Percentiles rank a stretch among this genome's conserved stretches.
These are phyloP conservation scores for Backusella australiensis DNA, from an alignment of 192 early-diverging fungal genomes.

Conservation along the genomic window DNA sequence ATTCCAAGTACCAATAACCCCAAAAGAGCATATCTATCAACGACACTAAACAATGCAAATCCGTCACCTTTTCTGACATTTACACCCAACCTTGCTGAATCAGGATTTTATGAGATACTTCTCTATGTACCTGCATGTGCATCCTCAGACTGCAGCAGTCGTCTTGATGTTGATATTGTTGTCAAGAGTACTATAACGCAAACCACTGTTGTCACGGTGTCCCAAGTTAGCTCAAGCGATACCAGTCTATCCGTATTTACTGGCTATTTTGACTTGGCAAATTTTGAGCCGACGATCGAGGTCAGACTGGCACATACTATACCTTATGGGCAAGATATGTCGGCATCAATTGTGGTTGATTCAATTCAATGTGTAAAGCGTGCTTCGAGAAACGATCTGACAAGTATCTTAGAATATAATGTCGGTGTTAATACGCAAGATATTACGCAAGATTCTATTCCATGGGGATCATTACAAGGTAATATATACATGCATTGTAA, in stretches of 20 bases:
- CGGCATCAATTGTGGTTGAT: slow-evolving; percentile 17
- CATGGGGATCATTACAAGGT: slow-evolving; percentile 22
- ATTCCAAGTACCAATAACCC: not conserved
- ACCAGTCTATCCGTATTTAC: slow-evolving; percentile 11
- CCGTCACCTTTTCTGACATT: slow-evolving; percentile 15
- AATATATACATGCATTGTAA: not conserved
- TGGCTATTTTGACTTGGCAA: slow-evolving; percentile 24
- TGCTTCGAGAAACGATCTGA: slow-evolving; percentile 1
- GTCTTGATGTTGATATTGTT: slow-evolving; percentile 20
- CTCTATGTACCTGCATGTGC: slow-evolving; percentile 31
- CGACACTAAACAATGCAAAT: not conserved
- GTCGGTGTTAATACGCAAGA: not conserved
- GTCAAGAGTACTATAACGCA: not conserved
- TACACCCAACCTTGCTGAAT: slow-evolving; percentile 26
- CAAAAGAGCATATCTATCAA: slow-evolving; percentile 11
- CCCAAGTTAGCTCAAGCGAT: slow-evolving; percentile 8
- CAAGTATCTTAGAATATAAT: slow-evolving; percentile 27
- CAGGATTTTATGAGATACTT: slow-evolving; percentile 26
- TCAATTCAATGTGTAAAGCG: slow-evolving; percentile 28
- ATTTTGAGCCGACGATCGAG: slow-evolving; percentile 20
- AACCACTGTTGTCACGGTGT: not conserved
- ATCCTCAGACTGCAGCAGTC: slow-evolving; percentile 15
- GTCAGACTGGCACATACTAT: slow-evolving; percentile 12
- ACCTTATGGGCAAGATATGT: not conserved
- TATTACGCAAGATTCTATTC: not conserved